Conservation (phyloP, 495 filamentous ascomycete genomes). For the Penicillium lividum region DNA sequence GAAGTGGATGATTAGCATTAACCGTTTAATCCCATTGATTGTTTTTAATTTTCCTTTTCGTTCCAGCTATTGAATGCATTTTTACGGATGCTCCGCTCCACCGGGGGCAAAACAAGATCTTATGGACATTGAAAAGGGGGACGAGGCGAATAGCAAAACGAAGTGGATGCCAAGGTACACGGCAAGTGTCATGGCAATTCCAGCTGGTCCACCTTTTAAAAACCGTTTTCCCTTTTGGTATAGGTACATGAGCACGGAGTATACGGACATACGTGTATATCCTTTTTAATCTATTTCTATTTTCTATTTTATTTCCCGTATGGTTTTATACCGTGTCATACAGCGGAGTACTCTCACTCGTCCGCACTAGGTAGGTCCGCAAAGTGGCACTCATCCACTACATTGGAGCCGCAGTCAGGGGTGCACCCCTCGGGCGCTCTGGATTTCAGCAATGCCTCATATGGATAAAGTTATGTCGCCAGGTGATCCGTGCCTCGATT, state of each 20-base stretch:
- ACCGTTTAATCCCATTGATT: no score
- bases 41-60: not conserved
- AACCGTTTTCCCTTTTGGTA: conserved; percentile 4
- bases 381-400: not conserved
- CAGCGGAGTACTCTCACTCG: not conserved
- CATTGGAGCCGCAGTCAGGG: conserved; percentile 5
- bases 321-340: not conserved
- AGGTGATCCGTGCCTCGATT: not conserved
- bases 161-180: conserved; percentile 10
- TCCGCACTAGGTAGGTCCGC: conserved; percentile 1
- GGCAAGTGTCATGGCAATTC: conserved; percentile 19
- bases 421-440: not conserved
- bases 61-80: not conserved
- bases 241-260: conserved; percentile 1
- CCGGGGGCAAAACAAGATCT: not conserved
- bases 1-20: no score
- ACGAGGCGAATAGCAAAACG: conserved; percentile 6
- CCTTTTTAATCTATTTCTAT: not conserved
- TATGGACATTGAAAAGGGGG: not conserved
- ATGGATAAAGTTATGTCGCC: not conserved
- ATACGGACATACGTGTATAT: not conserved
- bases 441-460: not conserved
- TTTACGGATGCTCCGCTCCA: not conserved
- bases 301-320: not conserved
- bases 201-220: conserved; percentile 1